These are phyloP conservation scores for Eucalyptus polyanthemos DNA, from an alignment of 345 rosid genomes.

Conservation along the genomic window DNA sequence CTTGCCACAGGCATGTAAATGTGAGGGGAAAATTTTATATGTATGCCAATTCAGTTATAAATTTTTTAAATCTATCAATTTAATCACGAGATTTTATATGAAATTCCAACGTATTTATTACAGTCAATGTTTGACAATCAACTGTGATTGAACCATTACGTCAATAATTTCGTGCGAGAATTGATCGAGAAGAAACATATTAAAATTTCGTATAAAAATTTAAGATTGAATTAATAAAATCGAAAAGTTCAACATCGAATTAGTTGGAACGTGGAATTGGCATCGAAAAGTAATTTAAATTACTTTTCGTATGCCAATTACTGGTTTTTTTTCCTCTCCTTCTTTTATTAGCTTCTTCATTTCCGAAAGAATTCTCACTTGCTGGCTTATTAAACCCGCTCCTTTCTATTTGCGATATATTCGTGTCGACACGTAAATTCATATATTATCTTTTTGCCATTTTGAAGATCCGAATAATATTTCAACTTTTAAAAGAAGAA, in stretches of 20 bases:
- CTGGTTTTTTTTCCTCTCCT: no score
- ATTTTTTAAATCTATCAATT: not conserved
- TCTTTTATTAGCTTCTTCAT: fast-evolving
- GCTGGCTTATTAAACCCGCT: no score
- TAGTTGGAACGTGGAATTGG: not conserved
- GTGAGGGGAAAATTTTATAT: not conserved
- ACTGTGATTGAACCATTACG: fast-evolving
- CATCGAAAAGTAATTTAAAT: no score
- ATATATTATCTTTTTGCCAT: no score
- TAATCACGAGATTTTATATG: fast-evolving
- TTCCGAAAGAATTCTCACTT: no score
- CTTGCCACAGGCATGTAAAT: fast-evolving
- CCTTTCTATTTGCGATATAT: not conserved
- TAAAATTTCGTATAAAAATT: not conserved
- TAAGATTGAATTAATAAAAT: not conserved
- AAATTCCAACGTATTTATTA: fast-evolving
- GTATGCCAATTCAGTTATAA: not conserved
- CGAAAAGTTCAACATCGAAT: not conserved
- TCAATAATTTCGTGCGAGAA: fast-evolving
- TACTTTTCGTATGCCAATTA: no score
- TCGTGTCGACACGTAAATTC: not conserved
- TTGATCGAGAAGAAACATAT: not conserved
- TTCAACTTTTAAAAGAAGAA: not conserved
- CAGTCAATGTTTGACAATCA: fast-evolving
- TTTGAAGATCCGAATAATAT: fast-evolving